Conservation (phyloP, 1,284 basidiomycete genomes). For the Fistulinella staudtii region DNA sequence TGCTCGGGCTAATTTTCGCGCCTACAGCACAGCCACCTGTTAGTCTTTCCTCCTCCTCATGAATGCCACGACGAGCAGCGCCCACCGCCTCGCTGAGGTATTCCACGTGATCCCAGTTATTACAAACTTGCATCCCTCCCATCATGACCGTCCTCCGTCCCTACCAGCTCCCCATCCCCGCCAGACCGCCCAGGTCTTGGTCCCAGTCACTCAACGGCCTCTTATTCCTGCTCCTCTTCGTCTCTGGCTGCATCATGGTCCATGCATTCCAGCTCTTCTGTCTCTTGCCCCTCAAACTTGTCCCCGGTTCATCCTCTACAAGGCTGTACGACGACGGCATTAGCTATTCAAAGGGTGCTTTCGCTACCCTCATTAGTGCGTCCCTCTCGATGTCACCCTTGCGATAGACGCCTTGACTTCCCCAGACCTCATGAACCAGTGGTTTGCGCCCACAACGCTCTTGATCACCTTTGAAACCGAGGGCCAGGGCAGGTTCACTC, state of each 20-base stretch:
- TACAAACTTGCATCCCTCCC: not conserved
- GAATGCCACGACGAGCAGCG: not conserved
- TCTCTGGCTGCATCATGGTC: constrained; percentile 64
- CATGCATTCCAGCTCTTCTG: constrained; percentile 68
- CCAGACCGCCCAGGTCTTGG: constrained; percentile 58
- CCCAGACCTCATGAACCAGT: constrained; percentile 72
- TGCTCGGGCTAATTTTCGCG: no score
- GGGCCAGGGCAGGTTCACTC: constrained; percentile 57
- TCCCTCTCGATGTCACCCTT: constrained; percentile 14
- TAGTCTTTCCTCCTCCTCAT: no score
- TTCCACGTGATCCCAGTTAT: constrained; percentile 20
- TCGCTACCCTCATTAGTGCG: constrained; percentile 71
- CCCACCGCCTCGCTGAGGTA: no score
- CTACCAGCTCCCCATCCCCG: constrained; percentile 54
- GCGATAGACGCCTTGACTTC: constrained; percentile 13
- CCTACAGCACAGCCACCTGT: constrained; percentile 4
- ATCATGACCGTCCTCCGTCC: constrained; percentile 27
- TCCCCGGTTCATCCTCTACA: constrained; percentile 44
- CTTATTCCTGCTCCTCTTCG: constrained; percentile 60
- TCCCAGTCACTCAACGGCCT: constrained; percentile 47
- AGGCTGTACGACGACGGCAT: constrained; percentile 64
- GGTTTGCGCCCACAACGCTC: constrained; percentile 78
- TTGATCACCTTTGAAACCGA: constrained; percentile 72
- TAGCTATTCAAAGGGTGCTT: constrained; percentile 78
- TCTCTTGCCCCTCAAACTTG: constrained; percentile 57